Evolutionary conservation across 192 early-diverging fungal genomes (phyloP), one percentile per base, ranked within the genome.

Genomic region (Cetraspora pellucida): DNA sequence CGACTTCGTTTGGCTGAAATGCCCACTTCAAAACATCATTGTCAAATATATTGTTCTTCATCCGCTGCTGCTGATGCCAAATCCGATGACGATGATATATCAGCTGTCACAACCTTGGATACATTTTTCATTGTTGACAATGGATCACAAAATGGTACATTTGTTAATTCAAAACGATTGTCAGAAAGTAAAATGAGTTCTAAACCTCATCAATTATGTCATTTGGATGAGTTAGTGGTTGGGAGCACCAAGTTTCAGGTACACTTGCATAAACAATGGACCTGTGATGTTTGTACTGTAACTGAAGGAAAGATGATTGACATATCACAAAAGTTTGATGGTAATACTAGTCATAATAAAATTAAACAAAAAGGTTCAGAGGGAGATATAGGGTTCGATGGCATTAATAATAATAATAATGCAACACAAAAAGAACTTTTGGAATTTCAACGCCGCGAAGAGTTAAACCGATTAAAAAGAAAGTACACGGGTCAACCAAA

Each of bases 121-220:
- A 61, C 75, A 6, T 81, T 89, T 21, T 89, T 77, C 76, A 78
- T 92, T 31, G 78, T 88, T 27, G 91, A 92, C 68, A 80, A 78
- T 27, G 91, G 91, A 23, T 94, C 92, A 14, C 89, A 88, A 25
- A 90, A 94, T 72, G 92, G 92, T 16, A 94, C 92, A 1, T 90
- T 90, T 79, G 79, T 92, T 44, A 92, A 94, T 75, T 82, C 78
- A 10, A 37, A 72, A 27, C 79, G 92, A 47, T 78, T 94, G 17
- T 91, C 91, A 0, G 82, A 87, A 16, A 58, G 89, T 37, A 94
- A 92, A 61, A 52, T 77, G 23, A 82, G 87, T 43, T 90, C 89
- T 77, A 79, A 84, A 59, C 92, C 92, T 0, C 61, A 61, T 10
- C 75, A 50, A 25, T 77, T 94, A 21, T 17, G 67, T 1, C 90